These are phyloP conservation scores for Trypanosoma caninum DNA, from an alignment of 208 protist species.

Conservation along the genomic window DNA sequence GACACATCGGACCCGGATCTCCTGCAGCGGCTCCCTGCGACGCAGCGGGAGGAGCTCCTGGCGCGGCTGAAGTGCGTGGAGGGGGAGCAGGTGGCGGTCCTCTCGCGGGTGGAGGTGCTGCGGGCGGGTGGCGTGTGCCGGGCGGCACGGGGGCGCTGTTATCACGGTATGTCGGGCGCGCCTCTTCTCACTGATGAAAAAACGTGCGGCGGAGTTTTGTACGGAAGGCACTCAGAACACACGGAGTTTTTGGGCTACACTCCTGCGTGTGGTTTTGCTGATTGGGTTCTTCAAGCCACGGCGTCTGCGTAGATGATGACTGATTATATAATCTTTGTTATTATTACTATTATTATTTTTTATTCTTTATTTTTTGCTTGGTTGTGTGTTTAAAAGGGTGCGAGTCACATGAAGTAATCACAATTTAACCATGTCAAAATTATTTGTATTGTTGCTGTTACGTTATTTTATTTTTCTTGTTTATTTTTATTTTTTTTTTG, in stretches of 20 bases:
- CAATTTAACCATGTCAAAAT: no score
- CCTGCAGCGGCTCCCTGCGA: slow-evolving; percentile 41
- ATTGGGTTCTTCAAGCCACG: slow-evolving; percentile 25
- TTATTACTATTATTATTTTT: slow-evolving; percentile 15
- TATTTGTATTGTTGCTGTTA: no score
- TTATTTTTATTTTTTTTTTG: no score
- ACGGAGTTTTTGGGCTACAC: slow-evolving; percentile 49
- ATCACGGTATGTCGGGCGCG: slow-evolving; percentile 79
- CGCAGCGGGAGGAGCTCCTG: slow-evolving; percentile 49
- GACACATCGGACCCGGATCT: slow-evolving; percentile 74
- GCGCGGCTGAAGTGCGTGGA: slow-evolving; percentile 51
- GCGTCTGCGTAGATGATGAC: no score
- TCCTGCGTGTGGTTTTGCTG: slow-evolving; percentile 34
- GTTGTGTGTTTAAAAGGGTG: no score
- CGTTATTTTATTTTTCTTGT: no score
- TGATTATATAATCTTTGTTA: slow-evolving; percentile 1
- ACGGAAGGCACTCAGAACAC: slow-evolving; percentile 59
- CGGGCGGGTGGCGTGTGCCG: slow-evolving; percentile 52
- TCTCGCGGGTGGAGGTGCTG: slow-evolving; percentile 35
- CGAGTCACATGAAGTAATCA: no score
- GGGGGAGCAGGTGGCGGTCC: slow-evolving; percentile 43
- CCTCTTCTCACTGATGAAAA: slow-evolving; percentile 35
- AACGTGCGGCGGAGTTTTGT: slow-evolving; percentile 59
- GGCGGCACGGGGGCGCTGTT: slow-evolving; percentile 36
- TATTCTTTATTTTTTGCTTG: slow-evolving; percentile 9